Evolutionary conservation across 768 basidiomycete genomes (phyloP).

Genomic region (Termitomyces sp.): DNA sequence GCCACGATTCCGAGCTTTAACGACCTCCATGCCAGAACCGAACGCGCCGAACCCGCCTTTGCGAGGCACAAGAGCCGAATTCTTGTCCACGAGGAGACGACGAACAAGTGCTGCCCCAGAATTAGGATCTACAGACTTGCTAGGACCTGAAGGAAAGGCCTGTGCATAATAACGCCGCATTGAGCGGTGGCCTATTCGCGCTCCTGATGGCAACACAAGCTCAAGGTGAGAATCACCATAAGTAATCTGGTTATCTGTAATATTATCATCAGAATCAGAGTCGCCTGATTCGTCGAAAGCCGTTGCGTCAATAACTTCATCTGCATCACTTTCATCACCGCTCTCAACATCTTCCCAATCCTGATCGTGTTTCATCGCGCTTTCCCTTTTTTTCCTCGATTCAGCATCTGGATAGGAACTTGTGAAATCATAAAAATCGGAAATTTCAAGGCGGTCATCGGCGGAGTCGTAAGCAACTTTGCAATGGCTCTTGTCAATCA

Average conservation of each 20-base stretch:
- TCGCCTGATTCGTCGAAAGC: conserved; percentile 25
- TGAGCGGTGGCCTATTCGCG: conserved; percentile 86
- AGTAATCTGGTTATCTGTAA: conserved; percentile 51
- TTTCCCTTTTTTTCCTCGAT: conserved; percentile 18
- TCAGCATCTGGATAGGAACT: conserved; percentile 62
- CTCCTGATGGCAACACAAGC: conserved; percentile 89
- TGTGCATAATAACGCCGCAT: conserved; percentile 86
- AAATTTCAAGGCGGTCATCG: conserved; percentile 75
- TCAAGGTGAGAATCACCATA: conserved; percentile 82
- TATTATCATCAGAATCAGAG: conserved; percentile 35
- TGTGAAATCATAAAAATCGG: conserved; percentile 92
- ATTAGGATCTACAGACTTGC: conserved; percentile 54
- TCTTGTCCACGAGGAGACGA: conserved; percentile 72
- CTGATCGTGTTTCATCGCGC: conserved; percentile 13
- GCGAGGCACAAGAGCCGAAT: conserved; percentile 77
- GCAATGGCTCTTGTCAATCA: conserved; percentile 95
- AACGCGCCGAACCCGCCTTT: conserved; percentile 86
- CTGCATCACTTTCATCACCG: conserved; percentile 37
- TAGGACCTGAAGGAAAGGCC: conserved; percentile 48
- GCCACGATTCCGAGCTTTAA: conserved; percentile 90
- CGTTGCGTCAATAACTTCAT: conserved; percentile 37
- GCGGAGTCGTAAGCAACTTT: conserved; percentile 89
- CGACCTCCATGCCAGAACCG: conserved; percentile 73
- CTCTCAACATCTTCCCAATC: conserved; percentile 35
- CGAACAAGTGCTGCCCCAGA: conserved; percentile 76